A percentile compares a stretch with the other conserved stretches of the same genome.
Evolutionary conservation across 306 rosid genomes (phyloP).

Genomic region (Acacia crassicarpa): DNA sequence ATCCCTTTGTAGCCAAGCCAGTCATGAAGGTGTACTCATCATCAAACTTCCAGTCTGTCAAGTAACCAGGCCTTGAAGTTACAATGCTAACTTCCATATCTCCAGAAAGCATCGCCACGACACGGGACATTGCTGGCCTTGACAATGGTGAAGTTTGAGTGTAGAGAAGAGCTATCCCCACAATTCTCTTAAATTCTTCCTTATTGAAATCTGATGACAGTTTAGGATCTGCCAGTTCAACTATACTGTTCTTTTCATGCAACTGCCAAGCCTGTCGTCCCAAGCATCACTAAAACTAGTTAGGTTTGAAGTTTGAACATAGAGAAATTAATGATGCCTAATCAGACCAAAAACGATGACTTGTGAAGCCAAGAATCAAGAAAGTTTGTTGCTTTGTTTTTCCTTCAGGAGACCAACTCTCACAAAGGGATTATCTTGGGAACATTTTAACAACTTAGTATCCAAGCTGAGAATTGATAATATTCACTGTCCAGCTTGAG

Average conservation of each 20-base stretch:
- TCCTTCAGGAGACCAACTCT: too few relatives aligned
- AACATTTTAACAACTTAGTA: too few relatives aligned
- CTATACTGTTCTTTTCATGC: conserved; percentile 45
- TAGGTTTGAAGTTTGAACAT: neutral
- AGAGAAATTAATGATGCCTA: too few relatives aligned
- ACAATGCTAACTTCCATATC: conserved; percentile 54
- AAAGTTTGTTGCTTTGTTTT: too few relatives aligned
- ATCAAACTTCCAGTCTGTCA: conserved; percentile 65
- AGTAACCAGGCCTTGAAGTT: conserved; percentile 64
- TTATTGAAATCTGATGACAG: conserved; percentile 42
- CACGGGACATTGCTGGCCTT: conserved; percentile 73
- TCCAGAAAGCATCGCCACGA: conserved; percentile 75
- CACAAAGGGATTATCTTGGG: too few relatives aligned
- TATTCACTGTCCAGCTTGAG: too few relatives aligned
- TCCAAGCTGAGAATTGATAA: too few relatives aligned
- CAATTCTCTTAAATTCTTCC: conserved; percentile 53
- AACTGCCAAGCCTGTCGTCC: conserved; percentile 65
- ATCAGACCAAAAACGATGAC: too few relatives aligned
- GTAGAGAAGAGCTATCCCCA: conserved; percentile 56
- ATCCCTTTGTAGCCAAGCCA: conserved; percentile 30
- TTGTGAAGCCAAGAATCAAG: too few relatives aligned
- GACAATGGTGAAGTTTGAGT: conserved; percentile 59
- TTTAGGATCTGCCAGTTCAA: conserved; percentile 49
- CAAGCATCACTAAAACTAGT: neutral
- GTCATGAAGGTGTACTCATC: conserved; percentile 35